Percentiles rank a stretch among this genome's conserved stretches.
Evolutionary conservation across 306 rosid species (phyloP).

Genomic region (Trifolium dubium): DNA sequence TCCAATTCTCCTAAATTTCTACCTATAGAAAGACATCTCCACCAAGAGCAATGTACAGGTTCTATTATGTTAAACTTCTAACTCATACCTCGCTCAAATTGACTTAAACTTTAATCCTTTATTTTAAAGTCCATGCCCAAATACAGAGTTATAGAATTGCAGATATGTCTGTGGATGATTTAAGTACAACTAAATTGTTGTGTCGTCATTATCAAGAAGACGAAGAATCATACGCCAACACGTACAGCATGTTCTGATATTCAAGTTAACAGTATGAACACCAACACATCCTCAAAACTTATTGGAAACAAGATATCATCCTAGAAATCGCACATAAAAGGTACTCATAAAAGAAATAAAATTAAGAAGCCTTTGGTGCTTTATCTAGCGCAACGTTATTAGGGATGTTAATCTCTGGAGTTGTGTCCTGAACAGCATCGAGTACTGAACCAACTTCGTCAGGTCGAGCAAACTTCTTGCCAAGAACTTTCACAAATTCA

Average conservation of each 20-base stretch:
- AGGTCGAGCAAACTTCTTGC: conserved; percentile 73
- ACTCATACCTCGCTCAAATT: no score
- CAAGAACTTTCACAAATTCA: conserved; percentile 77
- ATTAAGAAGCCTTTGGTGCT: conserved; percentile 58
- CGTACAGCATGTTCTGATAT: conserved; percentile 38
- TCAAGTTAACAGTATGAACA: conserved; percentile 46
- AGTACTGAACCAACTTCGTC: conserved; percentile 69
- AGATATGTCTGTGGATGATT: conserved; percentile 41
- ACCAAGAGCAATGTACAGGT: no score
- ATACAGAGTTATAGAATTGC: conserved; percentile 37
- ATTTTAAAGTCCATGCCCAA: conserved; percentile 43
- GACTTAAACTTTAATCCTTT: conserved; percentile 34
- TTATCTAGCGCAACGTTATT: conserved; percentile 59
- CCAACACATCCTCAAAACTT: conserved; percentile 51
- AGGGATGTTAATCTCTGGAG: conserved; percentile 61
- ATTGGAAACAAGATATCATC: conserved; percentile 60
- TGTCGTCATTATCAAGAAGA: conserved; percentile 43
- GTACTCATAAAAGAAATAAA: conserved; percentile 38
- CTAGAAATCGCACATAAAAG: conserved; percentile 45
- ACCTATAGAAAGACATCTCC: no score
- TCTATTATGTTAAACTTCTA: no score
- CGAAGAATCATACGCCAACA: conserved; percentile 42
- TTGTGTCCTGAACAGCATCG: conserved; percentile 60
- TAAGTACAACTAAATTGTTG: conserved; percentile 49
- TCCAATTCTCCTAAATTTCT: no score